Evolutionary conservation across 441 rosid species (phyloP).

Genomic region (Biscutella laevigata): DNA sequence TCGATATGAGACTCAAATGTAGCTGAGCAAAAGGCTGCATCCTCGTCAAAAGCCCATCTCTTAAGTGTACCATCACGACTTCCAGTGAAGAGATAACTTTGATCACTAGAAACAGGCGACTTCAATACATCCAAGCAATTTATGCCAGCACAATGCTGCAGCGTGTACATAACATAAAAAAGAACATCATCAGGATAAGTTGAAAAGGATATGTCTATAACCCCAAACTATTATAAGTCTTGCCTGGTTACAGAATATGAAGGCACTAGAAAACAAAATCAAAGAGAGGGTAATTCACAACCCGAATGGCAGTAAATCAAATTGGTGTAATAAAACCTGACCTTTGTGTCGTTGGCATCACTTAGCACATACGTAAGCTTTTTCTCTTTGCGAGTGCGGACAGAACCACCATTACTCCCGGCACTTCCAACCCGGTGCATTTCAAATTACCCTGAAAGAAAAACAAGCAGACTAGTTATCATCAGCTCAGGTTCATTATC

Average conservation of each 20-base stretch:
- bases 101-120: constrained; percentile 44
- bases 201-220: not conserved
- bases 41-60: constrained; percentile 80
- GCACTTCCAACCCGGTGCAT: constrained; percentile 99
- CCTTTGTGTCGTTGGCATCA: constrained; percentile 77
- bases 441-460: constrained; percentile 30
- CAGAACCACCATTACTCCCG: constrained; percentile 80
- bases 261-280: not conserved
- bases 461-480: not conserved
- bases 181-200: constrained; percentile 16
- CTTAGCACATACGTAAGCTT: constrained; percentile 84
- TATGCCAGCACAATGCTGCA: constrained; percentile 96
- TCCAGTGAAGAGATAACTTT: constrained; percentile 75
- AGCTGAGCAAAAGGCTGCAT: constrained; percentile 69
- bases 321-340: constrained; percentile 20
- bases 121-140: constrained; percentile 75
- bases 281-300: not conserved
- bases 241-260: not conserved
- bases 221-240: not conserved
- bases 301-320: not conserved
- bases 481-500: no score
- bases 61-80: constrained; percentile 98
- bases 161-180: constrained; percentile 13
- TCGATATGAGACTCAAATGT: constrained; percentile 98
- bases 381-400: constrained; percentile 95